These are phyloP conservation scores for Phytophthora fragariae DNA, from an alignment of 352 stramenopile genomes.

Conservation along the genomic window DNA sequence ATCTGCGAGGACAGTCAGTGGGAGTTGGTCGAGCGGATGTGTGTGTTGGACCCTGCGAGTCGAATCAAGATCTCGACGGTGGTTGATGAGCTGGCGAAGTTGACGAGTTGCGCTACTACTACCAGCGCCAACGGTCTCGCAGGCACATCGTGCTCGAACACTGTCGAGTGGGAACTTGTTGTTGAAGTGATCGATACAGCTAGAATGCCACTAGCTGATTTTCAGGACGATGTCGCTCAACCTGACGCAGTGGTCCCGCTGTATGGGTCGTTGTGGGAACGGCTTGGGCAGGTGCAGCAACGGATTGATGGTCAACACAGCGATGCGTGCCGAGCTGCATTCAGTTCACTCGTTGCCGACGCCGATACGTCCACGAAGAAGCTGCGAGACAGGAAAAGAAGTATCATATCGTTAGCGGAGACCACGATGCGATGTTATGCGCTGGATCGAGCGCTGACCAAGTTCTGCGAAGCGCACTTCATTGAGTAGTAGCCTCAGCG, in stretches of 20 bases:
- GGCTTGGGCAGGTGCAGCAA: neutral
- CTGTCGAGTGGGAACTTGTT: neutral
- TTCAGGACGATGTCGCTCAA: neutral
- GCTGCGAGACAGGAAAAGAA: neutral
- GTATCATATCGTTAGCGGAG: neutral
- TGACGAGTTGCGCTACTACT: too few species aligned
- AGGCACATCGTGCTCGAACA: neutral
- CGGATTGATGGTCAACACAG: neutral
- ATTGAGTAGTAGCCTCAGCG: neutral
- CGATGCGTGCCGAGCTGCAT: neutral
- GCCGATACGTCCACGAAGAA: neutral
- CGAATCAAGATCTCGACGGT: constrained; percentile 7
- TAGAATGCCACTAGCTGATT: neutral
- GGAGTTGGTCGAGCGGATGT: constrained; percentile 10
- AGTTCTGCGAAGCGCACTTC: neutral
- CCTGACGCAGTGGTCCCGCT: neutral
- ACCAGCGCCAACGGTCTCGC: too few species aligned
- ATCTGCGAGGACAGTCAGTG: constrained; percentile 1
- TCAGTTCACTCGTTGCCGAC: neutral
- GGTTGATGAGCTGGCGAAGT: constrained; percentile 4
- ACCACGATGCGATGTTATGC: neutral
- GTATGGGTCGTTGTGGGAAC: neutral
- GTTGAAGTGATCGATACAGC: neutral
- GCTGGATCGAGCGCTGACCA: neutral
- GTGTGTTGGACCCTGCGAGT: neutral